Evolutionary conservation across 1,284 basidiomycete genomes (phyloP), one percentile per base, ranked within the genome.

Genomic region (Gymnopus androsaceus): DNA sequence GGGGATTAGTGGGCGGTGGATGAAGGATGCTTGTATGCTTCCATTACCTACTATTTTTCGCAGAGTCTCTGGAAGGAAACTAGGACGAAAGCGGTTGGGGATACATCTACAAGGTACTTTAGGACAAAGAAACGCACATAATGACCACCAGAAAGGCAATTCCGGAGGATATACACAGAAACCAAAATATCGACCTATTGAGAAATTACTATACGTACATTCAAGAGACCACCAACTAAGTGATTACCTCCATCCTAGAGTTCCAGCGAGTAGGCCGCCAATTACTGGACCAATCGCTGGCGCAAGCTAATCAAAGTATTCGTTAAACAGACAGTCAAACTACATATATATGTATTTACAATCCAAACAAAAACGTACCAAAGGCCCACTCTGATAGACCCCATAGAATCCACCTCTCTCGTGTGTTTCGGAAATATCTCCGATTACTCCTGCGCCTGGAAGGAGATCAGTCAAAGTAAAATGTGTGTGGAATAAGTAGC

Each of bases 171-270:
- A 90, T 91, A 54, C 79, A 80, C 7, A 92, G 69, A 64, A 92
- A 88, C 88, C 88, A 92, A 66, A 93, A 93, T 23, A 92, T 88
- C 2, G 87, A 76, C 63, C 89, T 85, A 46, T 21, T 48, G 23
- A 21, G 11, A n/a, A 30, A 40, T 19, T 42, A 38, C 33, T 41
- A 36, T 6, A 44, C n/a, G 4, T 15, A 19, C 23, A 27, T n/a
- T 25, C 17, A 11, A 50, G 11, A 3, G 12, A 15, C 17, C 12
- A 38, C 28, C 30, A 9, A 46, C n/a, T 15, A 14, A 34, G 11
- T 28, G 17, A 27, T 38, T 53, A 83, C 87, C 87, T 81, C 88
- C 87, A 90, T 23, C 87, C 85, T 1, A 88, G 68, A 11, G 70
- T 71, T 50, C 84, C 77, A 12, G 85, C 70, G 14, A 89, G 70